These are phyloP conservation scores for Solanum chmielewskii DNA, from an alignment of 257 asterid species.

Conservation along the genomic window DNA sequence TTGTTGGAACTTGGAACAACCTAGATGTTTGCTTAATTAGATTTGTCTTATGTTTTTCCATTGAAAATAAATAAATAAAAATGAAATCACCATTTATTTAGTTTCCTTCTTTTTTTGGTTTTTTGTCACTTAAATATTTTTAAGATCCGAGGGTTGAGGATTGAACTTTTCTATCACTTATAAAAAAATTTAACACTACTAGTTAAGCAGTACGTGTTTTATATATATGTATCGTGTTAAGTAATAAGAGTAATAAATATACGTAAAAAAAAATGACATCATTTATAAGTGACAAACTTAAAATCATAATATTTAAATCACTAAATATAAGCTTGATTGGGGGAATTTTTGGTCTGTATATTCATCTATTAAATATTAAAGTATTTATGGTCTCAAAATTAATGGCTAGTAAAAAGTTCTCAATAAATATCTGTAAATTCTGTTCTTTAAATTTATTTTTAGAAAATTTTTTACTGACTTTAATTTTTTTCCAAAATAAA, in stretches of 20 bases:
- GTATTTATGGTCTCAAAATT: not conserved
- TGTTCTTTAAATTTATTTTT: too few species aligned
- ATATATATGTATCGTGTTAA: too few species aligned
- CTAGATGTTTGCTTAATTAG: not conserved
- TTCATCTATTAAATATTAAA: too few species aligned
- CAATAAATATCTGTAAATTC: not conserved
- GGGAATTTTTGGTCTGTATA: too few species aligned
- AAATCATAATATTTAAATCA: too few species aligned
- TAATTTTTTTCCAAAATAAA: not conserved
- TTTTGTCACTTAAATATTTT: not conserved
- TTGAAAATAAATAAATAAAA: too few species aligned
- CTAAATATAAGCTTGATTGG: not conserved
- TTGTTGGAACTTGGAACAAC: not conserved
- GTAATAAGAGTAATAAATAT: too few species aligned
- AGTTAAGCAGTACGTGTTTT: not conserved
- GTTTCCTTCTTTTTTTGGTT: not conserved
- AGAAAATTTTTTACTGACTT: not conserved
- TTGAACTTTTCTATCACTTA: not conserved
- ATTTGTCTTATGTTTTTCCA: not conserved
- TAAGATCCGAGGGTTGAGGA: not conserved
- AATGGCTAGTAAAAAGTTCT: not conserved
- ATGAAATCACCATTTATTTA: not conserved
- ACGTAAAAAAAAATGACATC: accelerated
- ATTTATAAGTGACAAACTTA: too few species aligned
- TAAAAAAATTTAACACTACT: not conserved